Evolutionary conservation across 1,284 basidiomycete species (phyloP).

Genomic region (Pseudozyma tsukubaensis): DNA sequence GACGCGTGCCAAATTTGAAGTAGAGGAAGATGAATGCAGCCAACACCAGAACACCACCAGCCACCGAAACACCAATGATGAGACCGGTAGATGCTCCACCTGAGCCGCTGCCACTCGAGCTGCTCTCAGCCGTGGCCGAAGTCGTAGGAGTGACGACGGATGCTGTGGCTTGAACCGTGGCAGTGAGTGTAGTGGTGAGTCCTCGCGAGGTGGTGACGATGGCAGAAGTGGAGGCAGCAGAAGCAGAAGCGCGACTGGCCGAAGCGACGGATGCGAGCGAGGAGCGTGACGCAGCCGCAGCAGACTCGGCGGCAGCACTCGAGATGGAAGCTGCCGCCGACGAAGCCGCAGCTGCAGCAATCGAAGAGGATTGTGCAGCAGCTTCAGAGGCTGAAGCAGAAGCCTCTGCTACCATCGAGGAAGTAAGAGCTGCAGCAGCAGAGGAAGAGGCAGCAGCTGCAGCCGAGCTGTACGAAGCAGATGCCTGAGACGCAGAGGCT

Average conservation of each 20-base stretch:
- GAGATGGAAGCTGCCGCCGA: slow-evolving; percentile 33
- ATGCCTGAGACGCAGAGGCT: slow-evolving; percentile 11
- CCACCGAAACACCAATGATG: slow-evolving; percentile 64
- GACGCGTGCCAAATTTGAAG: slow-evolving; percentile 60
- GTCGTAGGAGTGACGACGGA: slow-evolving; percentile 10
- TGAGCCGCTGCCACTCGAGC: slow-evolving; percentile 8
- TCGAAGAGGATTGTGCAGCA: slow-evolving; percentile 33
- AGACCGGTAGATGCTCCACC: slow-evolving; percentile 50
- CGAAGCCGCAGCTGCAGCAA: slow-evolving; percentile 23
- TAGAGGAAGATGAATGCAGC: slow-evolving; percentile 57
- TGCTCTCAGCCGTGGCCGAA: slow-evolving; percentile 7
- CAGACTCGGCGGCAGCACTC: slow-evolving; percentile 12
- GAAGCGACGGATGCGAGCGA: slow-evolving; percentile 23
- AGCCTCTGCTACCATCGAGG: slow-evolving; percentile 19
- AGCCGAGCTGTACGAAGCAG: slow-evolving; percentile 16
- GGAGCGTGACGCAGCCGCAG: slow-evolving; percentile 22
- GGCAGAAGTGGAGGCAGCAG: slow-evolving; percentile 10
- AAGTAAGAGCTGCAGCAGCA: slow-evolving; percentile 25
- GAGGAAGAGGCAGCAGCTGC: slow-evolving; percentile 28
- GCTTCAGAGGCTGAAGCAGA: slow-evolving; percentile 33
- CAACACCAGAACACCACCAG: slow-evolving; percentile 61
- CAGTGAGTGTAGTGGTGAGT: slow-evolving; percentile 32
- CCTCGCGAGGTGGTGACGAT: slow-evolving; percentile 24
- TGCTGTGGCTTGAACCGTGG: slow-evolving; percentile 16
- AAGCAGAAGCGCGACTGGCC: slow-evolving; percentile 25